A percentile compares a stretch with the other conserved stretches of the same genome.
These are phyloP conservation scores for Aspergillus sclerotiicarbonarius DNA, from an alignment of 495 filamentous ascomycete species.

Conservation along the genomic window DNA sequence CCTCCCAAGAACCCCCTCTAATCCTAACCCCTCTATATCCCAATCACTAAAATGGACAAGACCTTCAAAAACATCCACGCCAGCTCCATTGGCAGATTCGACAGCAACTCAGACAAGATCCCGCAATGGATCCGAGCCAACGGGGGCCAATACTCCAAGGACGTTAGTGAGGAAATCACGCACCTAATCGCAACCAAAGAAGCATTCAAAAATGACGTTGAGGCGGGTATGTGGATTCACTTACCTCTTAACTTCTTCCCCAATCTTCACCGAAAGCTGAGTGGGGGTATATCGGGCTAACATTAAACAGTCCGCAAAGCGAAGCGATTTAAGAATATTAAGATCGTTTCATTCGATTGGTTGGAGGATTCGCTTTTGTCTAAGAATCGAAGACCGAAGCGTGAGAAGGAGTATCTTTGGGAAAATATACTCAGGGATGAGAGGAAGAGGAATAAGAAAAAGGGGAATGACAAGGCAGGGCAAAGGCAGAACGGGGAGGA, in stretches of 20 bases:
- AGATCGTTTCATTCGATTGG: constrained; percentile 63
- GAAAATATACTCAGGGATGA: constrained; percentile 33
- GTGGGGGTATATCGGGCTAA: neutral
- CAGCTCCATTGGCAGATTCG: constrained; percentile 41
- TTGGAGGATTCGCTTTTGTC: constrained; percentile 51
- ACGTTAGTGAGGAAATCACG: constrained; percentile 46
- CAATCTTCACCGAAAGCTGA: neutral
- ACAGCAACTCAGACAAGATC: constrained; percentile 40
- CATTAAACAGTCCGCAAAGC: constrained; percentile 41
- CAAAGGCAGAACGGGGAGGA: constrained; percentile 7
- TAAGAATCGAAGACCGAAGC: constrained; percentile 26
- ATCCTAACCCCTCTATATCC: neutral
- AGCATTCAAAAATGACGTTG: constrained; percentile 44
- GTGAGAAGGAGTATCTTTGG: constrained; percentile 47
- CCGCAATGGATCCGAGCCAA: constrained; percentile 53
- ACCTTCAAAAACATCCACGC: constrained; percentile 28
- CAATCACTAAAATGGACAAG: constrained; percentile 27
- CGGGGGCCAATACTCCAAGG: constrained; percentile 46
- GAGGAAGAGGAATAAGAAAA: constrained; percentile 10
- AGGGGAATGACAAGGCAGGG: too few species aligned
- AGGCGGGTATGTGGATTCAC: constrained; percentile 38
- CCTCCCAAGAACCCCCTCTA: neutral
- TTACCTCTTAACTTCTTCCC: neutral
- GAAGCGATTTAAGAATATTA: constrained; percentile 32
- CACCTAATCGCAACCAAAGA: constrained; percentile 59